Conservation (phyloP, 225 moss, liverwort and hornwort genomes). For the Lunularia cruciata region DNA sequence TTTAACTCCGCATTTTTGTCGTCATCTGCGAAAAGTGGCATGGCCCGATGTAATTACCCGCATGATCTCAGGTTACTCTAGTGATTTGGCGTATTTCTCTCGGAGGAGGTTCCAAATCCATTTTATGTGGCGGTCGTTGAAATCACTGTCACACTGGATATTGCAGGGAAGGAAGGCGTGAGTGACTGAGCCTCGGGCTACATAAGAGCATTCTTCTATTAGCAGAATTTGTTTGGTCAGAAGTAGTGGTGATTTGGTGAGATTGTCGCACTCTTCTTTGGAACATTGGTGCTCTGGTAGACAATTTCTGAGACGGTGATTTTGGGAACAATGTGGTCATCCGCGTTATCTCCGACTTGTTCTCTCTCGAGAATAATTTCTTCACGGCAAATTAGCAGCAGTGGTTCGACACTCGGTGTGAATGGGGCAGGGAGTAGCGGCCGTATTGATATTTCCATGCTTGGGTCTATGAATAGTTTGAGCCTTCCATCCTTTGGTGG, state of each 20-base stretch:
- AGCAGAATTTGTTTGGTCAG: no score
- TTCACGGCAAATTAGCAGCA: neutral
- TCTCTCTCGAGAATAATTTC: neutral
- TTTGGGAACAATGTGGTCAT: slow-evolving; percentile 17
- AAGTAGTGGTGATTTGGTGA: no score
- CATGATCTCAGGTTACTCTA: neutral
- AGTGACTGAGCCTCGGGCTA: no score
- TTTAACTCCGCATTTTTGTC: no score
- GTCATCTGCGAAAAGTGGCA: no score
- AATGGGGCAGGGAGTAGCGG: slow-evolving; percentile 2
- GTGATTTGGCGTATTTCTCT: neutral
- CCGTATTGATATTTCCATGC: neutral
- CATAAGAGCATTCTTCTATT: no score
- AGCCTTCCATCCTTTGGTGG: slow-evolving; percentile 4
- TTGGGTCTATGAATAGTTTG: neutral
- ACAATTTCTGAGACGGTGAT: neutral
- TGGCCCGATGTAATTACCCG: neutral
- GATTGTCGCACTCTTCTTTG: no score
- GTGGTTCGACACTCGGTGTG: slow-evolving; percentile 5
- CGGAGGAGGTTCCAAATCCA: slow-evolving; percentile 6
- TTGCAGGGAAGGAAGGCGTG: neutral
- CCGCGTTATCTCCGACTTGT: slow-evolving; percentile 18
- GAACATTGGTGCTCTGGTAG: neutral
- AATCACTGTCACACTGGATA: slow-evolving; percentile 1
- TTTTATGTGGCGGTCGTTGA: slow-evolving; percentile 23